Evolutionary conservation across 352 stramenopile genomes (phyloP).

Genomic region (Elongisporangium anandrum): DNA sequence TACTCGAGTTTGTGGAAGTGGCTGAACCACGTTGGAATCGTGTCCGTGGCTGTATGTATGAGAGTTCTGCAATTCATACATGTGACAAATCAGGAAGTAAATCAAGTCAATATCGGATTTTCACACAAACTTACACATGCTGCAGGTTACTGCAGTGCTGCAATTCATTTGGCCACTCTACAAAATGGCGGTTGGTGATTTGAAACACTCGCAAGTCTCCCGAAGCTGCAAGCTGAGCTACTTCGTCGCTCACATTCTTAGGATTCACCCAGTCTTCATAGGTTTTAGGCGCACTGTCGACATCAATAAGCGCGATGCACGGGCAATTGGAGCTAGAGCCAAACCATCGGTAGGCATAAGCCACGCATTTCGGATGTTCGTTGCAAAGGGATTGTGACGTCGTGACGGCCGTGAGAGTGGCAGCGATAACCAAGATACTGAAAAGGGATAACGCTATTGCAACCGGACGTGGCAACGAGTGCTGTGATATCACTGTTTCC

Average conservation of each 20-base stretch:
- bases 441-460: no score
- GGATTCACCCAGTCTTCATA: conserved; percentile 32
- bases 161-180: conserved; percentile 19
- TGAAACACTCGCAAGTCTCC: conserved; percentile 28
- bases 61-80: conserved; percentile 22
- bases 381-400: no score
- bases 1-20: conserved; percentile 27
- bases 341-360: no score
- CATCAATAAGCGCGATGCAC: no score
- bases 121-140: conserved; percentile 18
- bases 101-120: neutral
- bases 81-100: conserved; percentile 1
- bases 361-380: no score
- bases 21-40: conserved; percentile 29
- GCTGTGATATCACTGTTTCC: no score
- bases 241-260: conserved; percentile 24
- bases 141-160: conserved; percentile 19
- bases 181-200: conserved; percentile 26
- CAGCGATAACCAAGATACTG: no score
- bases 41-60: conserved; percentile 30
- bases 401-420: no score
- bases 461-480: no score
- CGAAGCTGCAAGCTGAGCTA: conserved; percentile 15
- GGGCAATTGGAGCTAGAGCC: no score
- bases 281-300: conserved; percentile 19